These are phyloP conservation scores for Orbilia brochopaga DNA, from an alignment of 2,329 filamentous ascomycete genomes.

Conservation along the genomic window DNA sequence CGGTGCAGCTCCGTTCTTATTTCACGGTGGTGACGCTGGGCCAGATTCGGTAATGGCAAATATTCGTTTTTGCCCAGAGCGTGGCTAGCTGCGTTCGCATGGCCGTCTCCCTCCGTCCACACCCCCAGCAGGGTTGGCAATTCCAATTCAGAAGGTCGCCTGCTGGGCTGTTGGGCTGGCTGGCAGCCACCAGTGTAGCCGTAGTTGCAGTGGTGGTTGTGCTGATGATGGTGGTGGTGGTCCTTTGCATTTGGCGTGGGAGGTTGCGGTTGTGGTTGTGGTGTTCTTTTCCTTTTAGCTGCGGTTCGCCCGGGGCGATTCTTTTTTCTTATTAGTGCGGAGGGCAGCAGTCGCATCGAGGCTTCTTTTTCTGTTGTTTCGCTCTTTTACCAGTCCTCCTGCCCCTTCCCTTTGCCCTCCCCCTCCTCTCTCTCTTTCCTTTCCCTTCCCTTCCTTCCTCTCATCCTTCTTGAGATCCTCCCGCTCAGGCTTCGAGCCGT, in stretches of 20 bases:
- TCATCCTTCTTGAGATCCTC: conserved; percentile 51
- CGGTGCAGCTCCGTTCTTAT: conserved; percentile 31
- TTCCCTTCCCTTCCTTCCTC: conserved; percentile 47
- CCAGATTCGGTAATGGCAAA: conserved; percentile 6
- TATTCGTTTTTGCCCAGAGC: conserved; percentile 24
- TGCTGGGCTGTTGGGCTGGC: conserved; percentile 32
- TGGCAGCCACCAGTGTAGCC: not conserved
- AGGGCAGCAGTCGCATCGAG: conserved; percentile 7
- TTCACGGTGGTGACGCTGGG: conserved; percentile 1
- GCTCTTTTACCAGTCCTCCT: conserved; percentile 45
- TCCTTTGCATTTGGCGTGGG: not conserved
- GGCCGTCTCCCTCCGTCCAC: conserved; percentile 40
- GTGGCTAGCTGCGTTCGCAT: conserved; percentile 38
- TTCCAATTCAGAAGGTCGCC: conserved; percentile 51
- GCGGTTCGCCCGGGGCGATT: conserved; percentile 36
- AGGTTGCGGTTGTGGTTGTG: no score
- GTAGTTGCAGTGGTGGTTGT: no score
- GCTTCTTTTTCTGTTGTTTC: conserved; percentile 44
- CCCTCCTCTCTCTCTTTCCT: conserved; percentile 49
- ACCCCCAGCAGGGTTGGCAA: no score
- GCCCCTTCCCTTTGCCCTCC: conserved; percentile 44
- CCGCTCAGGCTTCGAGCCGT: conserved; percentile 54
- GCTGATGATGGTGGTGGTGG: no score
- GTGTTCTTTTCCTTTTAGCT: conserved; percentile 40
- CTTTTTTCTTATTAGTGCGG: conserved; percentile 26